phyloP scores from a whole-genome alignment of 139 green algal genomes.

The Nannochloris sp. region DNA sequence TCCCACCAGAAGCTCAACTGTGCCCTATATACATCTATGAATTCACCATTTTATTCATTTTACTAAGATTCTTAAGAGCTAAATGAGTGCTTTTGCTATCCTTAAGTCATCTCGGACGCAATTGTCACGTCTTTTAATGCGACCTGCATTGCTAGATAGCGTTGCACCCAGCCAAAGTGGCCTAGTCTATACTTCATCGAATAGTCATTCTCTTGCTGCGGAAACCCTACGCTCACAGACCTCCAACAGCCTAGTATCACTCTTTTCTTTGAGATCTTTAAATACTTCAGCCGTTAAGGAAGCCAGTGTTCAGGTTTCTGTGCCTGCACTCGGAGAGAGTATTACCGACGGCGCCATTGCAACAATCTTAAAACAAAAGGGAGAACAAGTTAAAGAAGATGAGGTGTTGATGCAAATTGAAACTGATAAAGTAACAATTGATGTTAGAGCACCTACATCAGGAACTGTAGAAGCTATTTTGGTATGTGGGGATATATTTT shows the following conservation, averaged over 20 bases:
- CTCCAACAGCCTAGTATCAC: too few species aligned
- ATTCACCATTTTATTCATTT: too few species aligned
- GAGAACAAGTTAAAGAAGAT: constrained; percentile 29
- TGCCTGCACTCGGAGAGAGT: constrained; percentile 29
- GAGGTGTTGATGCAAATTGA: constrained; percentile 33
- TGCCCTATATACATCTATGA: too few species aligned
- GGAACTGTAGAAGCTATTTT: constrained; percentile 29
- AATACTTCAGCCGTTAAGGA: neutral
- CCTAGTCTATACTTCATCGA: constrained; percentile 1
- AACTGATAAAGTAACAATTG: constrained; percentile 37
- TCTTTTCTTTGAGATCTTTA: neutral
- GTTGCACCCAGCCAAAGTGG: neutral
- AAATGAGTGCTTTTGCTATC: neutral
- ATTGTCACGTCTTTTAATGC: neutral
- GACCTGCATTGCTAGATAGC: neutral
- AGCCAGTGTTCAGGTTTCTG: constrained; percentile 16
- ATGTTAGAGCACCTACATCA: constrained; percentile 28
- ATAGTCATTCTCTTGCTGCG: neutral
- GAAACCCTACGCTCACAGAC: neutral
- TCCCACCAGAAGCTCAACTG: too few species aligned
- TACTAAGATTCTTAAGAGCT: too few species aligned
- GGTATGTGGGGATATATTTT: too few species aligned
- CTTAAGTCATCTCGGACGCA: neutral
- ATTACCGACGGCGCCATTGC: constrained; percentile 30
- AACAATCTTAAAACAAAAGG: constrained; percentile 17